A percentile compares a stretch with the other conserved stretches of the same genome.
These are phyloP conservation scores for Silybum marianum DNA, from an alignment of 129 eudicot genomes.

Conservation along the genomic window DNA sequence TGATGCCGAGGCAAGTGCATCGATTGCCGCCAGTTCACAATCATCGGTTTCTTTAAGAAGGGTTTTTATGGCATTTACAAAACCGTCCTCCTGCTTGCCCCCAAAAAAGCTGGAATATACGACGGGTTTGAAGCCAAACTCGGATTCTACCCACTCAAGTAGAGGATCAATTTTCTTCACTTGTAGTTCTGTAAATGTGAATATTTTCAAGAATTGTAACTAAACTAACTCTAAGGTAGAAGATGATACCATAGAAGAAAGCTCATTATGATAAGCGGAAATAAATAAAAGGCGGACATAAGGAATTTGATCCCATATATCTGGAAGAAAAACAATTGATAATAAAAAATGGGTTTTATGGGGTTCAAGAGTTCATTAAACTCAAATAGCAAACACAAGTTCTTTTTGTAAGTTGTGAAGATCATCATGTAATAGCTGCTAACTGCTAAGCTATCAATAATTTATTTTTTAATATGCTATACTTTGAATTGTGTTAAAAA, in stretches of 20 bases:
- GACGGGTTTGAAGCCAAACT: constrained; percentile 83
- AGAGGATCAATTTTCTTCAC: constrained; percentile 85
- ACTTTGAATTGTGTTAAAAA: too few species aligned
- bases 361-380: not conserved
- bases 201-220: constrained; percentile 3
- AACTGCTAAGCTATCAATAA: not conserved
- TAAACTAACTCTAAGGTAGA: not conserved
- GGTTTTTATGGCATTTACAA: constrained; percentile 57
- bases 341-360: too few species aligned
- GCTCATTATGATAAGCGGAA: not conserved
- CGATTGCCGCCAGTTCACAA: constrained; percentile 86
- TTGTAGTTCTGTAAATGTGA: constrained; percentile 58
- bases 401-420: not conserved
- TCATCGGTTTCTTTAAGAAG: constrained; percentile 64
- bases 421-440: too few species aligned
- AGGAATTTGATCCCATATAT: too few species aligned
- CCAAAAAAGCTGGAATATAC: constrained; percentile 85
- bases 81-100: constrained; percentile 88
- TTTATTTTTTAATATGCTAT: too few species aligned
- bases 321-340: too few species aligned
- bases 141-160: constrained; percentile 85
- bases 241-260: not conserved
- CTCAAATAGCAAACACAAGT: not conserved
- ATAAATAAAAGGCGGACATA: not conserved
- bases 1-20: constrained; percentile 86